Base-by-base conservation (phyloP, 2,329 filamentous ascomycete species). In the Curvularia eragrostidis region DNA sequence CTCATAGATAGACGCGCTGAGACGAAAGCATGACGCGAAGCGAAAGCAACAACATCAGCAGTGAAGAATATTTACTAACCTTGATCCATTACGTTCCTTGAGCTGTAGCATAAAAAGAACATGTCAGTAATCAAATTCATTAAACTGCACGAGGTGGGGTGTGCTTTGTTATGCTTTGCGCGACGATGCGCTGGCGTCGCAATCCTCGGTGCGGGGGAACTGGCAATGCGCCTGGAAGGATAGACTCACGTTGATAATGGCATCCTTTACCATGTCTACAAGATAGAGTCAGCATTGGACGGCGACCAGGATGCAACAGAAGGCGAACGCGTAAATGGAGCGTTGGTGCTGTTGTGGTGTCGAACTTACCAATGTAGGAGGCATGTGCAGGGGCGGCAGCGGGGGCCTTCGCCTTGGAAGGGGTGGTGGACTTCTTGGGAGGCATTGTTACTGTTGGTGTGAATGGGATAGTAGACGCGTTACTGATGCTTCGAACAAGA, bases 181-280 rank as follows among this genome's bases (percentile, higher is more conserved):
- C 72, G 68, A 65, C 52, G 56, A 67, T 63, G 69, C 62, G 65
- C 68, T 67, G 70, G 71, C 70, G 73, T 75, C 74, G 73, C 74
- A 69, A 64, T 54, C 55, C 51, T 60, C 49, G 59, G 64, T 69
- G 68, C 68, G 70, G 71, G 38, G 34, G 32, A 48, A 48, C 39
- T 75, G 76, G 72, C 66, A 65, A 77, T 81, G 81, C 83, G 82
- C 83, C 75, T 64, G 73, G 68, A 72, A 74, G 74, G 76, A 79
- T 83, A 73, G 75, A 89, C 87, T 87, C 79, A 90, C 87, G 79
- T 84, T 85, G 73, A 89, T 78, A 75, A 90, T 87, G 68, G 87
- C 87, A 78, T 89, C 87, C 80, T 88, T 89, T 78, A 90, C 88
- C 87, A 90, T 89, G 79, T 88, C 87, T 89, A 77, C 75, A 73